These are phyloP conservation scores for Diplodia scrobiculata DNA, from an alignment of 2,329 filamentous ascomycete species.

Conservation along the genomic window DNA sequence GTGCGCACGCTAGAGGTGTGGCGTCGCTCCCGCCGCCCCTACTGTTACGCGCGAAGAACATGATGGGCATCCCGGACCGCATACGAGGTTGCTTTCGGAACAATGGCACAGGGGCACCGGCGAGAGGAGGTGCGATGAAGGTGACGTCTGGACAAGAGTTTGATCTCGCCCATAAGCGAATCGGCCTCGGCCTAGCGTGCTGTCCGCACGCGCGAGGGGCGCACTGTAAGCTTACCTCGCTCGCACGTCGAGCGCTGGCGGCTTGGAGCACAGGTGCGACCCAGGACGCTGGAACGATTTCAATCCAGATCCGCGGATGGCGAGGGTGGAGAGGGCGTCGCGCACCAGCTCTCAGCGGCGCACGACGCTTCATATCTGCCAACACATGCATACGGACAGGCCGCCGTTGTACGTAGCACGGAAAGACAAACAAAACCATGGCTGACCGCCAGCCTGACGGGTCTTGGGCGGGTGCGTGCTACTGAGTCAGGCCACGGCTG, in stretches of 20 bases:
- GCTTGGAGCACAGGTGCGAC: constrained; percentile 22
- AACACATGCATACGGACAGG: constrained; percentile 23
- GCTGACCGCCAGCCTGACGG: constrained; percentile 17
- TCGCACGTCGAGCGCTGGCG: constrained; percentile 11
- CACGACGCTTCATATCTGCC: constrained; percentile 17
- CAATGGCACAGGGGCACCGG: neutral
- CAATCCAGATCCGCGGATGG: constrained; percentile 23
- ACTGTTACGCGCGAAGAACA: neutral
- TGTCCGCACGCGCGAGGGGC: neutral
- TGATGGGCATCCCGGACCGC: neutral
- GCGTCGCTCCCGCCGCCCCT: neutral
- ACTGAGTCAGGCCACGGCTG: constrained; percentile 24
- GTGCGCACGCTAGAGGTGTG: constrained; percentile 3
- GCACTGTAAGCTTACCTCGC: constrained; percentile 15
- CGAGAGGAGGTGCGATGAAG: neutral
- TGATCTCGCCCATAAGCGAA: neutral
- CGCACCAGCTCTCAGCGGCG: neutral
- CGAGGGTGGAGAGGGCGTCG: constrained; percentile 22
- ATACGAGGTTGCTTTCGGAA: neutral
- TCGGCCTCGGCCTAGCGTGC: neutral
- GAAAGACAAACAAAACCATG: constrained; percentile 19
- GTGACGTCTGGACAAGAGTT: neutral
- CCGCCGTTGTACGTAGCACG: constrained; percentile 23
- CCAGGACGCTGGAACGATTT: constrained; percentile 11
- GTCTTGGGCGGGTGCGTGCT: neutral